These are phyloP conservation scores for Trichoderma breve DNA, from an alignment of 2,329 filamentous ascomycete species.

Conservation along the genomic window DNA sequence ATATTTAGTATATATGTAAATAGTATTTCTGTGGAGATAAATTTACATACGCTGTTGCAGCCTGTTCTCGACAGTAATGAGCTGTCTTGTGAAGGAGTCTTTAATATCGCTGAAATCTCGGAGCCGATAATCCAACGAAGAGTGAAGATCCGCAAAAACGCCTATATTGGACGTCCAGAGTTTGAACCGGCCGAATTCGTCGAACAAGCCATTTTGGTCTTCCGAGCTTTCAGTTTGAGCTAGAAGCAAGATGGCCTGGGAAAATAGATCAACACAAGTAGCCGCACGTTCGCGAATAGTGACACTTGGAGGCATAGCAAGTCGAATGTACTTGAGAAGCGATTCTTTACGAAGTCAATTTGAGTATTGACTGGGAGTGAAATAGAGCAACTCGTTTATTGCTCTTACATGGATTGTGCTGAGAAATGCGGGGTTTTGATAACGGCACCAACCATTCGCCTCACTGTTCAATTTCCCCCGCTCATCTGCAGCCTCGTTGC, in stretches of 20 bases:
- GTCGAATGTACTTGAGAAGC: neutral
- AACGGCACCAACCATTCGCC: neutral
- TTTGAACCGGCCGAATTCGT: neutral
- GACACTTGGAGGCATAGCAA: neutral
- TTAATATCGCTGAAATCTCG: neutral
- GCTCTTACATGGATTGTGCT: neutral
- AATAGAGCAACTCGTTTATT: neutral
- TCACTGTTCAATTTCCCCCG: neutral
- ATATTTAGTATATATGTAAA: neutral
- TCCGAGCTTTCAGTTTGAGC: neutral
- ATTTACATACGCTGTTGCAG: neutral
- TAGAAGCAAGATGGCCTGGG: neutral
- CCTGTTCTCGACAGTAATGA: neutral
- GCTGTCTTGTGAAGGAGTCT: neutral
- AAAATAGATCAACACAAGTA: neutral
- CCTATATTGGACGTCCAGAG: neutral
- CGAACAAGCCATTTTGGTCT: neutral
- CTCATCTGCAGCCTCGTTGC: neutral
- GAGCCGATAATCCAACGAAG: neutral
- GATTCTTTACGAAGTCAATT: neutral
- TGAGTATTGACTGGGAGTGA: neutral
- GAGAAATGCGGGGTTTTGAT: neutral
- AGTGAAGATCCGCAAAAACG: neutral
- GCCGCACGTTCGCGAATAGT: neutral
- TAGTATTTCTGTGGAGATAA: accelerated